A percentile compares a stretch with the other conserved stretches of the same genome.
phyloP scores from a whole-genome alignment of 1,139 yeast species.

The Kurtzmaniella quercitrusa region DNA sequence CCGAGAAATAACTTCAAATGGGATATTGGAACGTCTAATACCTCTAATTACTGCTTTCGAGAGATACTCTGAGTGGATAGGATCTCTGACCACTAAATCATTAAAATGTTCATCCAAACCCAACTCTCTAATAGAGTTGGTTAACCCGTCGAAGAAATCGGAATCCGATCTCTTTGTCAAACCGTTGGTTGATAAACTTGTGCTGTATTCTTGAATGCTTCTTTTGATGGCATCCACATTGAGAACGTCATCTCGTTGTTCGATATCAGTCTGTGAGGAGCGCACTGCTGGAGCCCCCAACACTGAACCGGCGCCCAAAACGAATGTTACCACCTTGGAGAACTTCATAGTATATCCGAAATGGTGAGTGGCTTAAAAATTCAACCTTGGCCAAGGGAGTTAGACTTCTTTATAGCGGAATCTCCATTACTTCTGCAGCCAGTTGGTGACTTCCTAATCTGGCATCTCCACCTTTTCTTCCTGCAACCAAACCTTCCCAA shows the following conservation, averaged over 20 bases:
- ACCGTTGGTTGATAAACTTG: not conserved
- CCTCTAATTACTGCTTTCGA: constrained; percentile 12
- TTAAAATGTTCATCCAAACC: constrained; percentile 16
- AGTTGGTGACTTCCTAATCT: not conserved
- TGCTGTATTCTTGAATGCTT: constrained; percentile 1
- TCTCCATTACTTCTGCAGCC: not conserved
- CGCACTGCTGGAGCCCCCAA: constrained; percentile 5
- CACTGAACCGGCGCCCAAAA: constrained; percentile 4
- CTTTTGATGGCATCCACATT: constrained; percentile 4
- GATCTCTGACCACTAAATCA: constrained; percentile 13
- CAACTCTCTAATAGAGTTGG: constrained; percentile 6
- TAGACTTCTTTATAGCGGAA: not conserved
- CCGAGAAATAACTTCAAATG: constrained; percentile 13
- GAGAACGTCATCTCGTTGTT: constrained; percentile 1
- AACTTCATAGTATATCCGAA: constrained; percentile 5
- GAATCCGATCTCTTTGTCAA: not conserved
- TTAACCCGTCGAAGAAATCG: not conserved
- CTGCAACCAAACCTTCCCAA: not conserved
- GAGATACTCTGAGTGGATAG: constrained; percentile 13
- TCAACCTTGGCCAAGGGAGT: not conserved
- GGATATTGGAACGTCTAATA: constrained; percentile 16
- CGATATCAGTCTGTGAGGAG: constrained; percentile 1
- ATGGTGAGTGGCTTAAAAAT: not conserved
- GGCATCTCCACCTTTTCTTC: not conserved
- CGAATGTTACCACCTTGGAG: constrained; percentile 2